These are phyloP conservation scores for Conoideocrella luteorostrata DNA, from an alignment of 2,329 filamentous ascomycete genomes.

Conservation along the genomic window DNA sequence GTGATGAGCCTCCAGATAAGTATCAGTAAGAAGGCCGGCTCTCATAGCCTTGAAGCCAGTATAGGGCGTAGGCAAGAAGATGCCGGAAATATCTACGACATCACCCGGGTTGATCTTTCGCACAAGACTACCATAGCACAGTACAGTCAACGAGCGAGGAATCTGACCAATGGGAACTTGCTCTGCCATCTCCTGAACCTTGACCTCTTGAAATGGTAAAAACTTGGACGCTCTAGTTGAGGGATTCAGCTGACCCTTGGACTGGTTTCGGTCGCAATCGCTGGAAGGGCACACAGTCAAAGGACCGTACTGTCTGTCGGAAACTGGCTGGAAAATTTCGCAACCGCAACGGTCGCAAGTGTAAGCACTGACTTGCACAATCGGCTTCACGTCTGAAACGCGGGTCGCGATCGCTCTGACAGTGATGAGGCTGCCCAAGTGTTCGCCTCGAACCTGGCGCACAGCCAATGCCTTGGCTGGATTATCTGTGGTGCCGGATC, in stretches of 20 bases:
- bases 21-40: slow-evolving; percentile 93
- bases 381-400: slow-evolving; percentile 95
- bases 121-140: slow-evolving; percentile 82
- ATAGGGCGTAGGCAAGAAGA: slow-evolving; percentile 95
- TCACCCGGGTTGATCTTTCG: slow-evolving; percentile 89
- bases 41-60: slow-evolving; percentile 98
- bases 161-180: slow-evolving; percentile 98
- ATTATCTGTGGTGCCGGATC: slow-evolving; percentile 63
- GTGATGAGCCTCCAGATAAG: slow-evolving; percentile 90
- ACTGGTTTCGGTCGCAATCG: slow-evolving; percentile 86
- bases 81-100: slow-evolving; percentile 86
- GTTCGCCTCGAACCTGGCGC: slow-evolving; percentile 84
- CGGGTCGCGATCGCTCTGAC: slow-evolving; percentile 89
- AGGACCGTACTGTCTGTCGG: slow-evolving; percentile 83
- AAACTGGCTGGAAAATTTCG: slow-evolving; percentile 96
- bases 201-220: slow-evolving; percentile 94
- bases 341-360: slow-evolving; percentile 94
- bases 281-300: slow-evolving; percentile 79
- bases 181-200: slow-evolving; percentile 98
- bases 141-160: slow-evolving; percentile 79
- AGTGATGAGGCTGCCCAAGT: slow-evolving; percentile 89
- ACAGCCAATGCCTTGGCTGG: slow-evolving; percentile 70
- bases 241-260: slow-evolving; percentile 87
- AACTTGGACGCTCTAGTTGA: slow-evolving; percentile 97
- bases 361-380: slow-evolving; percentile 96